phyloP scores from a whole-genome alignment of 2,329 filamentous ascomycete species.

The Nannizzia gypsea region DNA sequence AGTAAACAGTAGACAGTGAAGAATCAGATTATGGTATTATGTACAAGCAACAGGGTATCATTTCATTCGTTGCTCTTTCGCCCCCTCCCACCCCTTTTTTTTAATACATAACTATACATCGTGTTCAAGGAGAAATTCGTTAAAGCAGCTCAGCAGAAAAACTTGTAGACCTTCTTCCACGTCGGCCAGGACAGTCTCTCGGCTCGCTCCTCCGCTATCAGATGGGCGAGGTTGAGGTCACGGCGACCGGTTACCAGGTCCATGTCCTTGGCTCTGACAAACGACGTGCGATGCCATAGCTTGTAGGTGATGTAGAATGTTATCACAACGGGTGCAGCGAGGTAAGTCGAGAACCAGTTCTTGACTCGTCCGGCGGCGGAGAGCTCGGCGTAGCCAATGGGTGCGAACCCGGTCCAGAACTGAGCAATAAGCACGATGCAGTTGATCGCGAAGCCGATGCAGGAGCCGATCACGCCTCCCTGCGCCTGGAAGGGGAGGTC shows the following conservation, averaged over 20 bases:
- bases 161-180: slow-evolving; percentile 12
- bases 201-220: slow-evolving; percentile 35
- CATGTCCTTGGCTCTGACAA: slow-evolving; percentile 48
- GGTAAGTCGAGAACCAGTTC: slow-evolving; percentile 22
- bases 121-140: not conserved
- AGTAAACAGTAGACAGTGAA: too few relatives aligned
- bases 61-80: not conserved
- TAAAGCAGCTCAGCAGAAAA: slow-evolving; percentile 8
- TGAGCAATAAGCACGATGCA: slow-evolving; percentile 42
- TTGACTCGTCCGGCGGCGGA: slow-evolving; percentile 9
- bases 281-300: slow-evolving; percentile 52
- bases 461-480: slow-evolving; percentile 50
- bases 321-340: slow-evolving; percentile 20
- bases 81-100: too few relatives aligned
- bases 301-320: slow-evolving; percentile 46
- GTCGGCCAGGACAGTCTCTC: slow-evolving; percentile 10
- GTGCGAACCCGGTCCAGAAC: slow-evolving; percentile 18
- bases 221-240: slow-evolving; percentile 52
- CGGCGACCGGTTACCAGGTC: slow-evolving; percentile 55
- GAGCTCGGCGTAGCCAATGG: slow-evolving; percentile 13
- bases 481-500: slow-evolving; percentile 59
- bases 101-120: not conserved
- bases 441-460: slow-evolving; percentile 47
- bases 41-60: not conserved
- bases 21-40: not conserved